phyloP scores from a whole-genome alignment of 2,329 filamentous ascomycete species.

The Trichophyton simii region DNA sequence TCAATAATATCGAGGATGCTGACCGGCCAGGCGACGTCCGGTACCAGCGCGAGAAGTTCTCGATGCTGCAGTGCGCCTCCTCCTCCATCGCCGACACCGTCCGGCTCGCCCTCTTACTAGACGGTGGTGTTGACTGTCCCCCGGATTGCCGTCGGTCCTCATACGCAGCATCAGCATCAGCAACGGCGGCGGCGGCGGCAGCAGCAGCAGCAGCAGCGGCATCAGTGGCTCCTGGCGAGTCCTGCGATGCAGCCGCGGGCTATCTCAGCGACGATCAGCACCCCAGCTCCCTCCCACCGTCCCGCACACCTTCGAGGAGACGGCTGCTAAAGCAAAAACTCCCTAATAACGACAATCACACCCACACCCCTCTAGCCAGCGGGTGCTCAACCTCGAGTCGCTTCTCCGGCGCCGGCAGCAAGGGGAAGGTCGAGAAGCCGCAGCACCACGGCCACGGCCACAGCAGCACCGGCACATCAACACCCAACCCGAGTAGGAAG shows the following conservation, averaged over 20 bases:
- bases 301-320: constrained; percentile 6
- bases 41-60: constrained; percentile 28
- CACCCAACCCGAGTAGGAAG: background rate
- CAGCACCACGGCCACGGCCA: constrained; percentile 1
- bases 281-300: constrained; percentile 13
- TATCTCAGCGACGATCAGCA: constrained; percentile 12
- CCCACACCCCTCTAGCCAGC: background rate
- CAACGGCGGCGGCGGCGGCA: background rate
- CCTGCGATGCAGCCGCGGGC: background rate
- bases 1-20: constrained; percentile 3
- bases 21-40: constrained; percentile 19
- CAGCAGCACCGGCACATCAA: background rate
- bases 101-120: constrained; percentile 24
- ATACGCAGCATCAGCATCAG: background rate
- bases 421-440: constrained; percentile 11
- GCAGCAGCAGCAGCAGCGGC: background rate
- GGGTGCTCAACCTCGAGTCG: background rate
- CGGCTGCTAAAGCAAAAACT: background rate
- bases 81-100: constrained; percentile 25
- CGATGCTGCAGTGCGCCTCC: constrained; percentile 28
- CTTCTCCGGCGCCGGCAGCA: background rate
- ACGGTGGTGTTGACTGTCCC: constrained; percentile 12
- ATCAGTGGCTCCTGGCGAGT: background rate
- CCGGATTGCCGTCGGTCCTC: background rate
- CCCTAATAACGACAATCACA: background rate